A percentile compares a stretch with the other conserved stretches of the same genome.
phyloP scores from a whole-genome alignment of 495 filamentous ascomycete genomes.

The Lentithecium fluviatile region DNA sequence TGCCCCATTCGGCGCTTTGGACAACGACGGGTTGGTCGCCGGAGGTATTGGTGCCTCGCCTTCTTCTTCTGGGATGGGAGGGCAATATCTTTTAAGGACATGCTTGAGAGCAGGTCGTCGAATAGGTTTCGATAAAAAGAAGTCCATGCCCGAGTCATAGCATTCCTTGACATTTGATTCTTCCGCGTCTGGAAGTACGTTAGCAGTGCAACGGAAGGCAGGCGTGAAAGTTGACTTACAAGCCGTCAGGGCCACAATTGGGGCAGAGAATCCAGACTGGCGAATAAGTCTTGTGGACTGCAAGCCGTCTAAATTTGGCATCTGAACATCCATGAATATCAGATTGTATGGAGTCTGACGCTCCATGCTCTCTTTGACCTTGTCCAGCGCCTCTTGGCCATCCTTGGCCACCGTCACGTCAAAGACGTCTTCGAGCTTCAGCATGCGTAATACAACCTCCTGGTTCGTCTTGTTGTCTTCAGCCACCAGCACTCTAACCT shows the following conservation, averaged over 20 bases:
- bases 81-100: conserved; percentile 68
- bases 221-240: too few relatives aligned
- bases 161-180: conserved; percentile 72
- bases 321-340: conserved; percentile 92
- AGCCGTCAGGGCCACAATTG: conserved; percentile 80
- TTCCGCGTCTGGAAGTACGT: conserved; percentile 68
- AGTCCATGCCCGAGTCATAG: conserved; percentile 51
- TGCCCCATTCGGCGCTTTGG: conserved; percentile 1
- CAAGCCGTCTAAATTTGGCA: conserved; percentile 90
- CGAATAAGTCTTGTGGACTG: conserved; percentile 86
- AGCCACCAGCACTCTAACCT: conserved; percentile 81
- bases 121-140: conserved; percentile 72
- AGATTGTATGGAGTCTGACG: conserved; percentile 69
- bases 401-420: conserved; percentile 55
- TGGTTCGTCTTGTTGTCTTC: conserved; percentile 96
- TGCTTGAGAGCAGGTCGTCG: conserved; percentile 78
- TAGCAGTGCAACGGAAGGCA: too few relatives aligned
- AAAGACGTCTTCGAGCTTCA: conserved; percentile 67
- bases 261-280: conserved; percentile 79
- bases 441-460: conserved; percentile 80
- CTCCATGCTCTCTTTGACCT: conserved; percentile 79
- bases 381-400: conserved; percentile 84
- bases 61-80: conserved; percentile 54
- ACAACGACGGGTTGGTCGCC: conserved; percentile 6
- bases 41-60: conserved; percentile 10